A percentile compares a stretch with the other conserved stretches of the same genome.
phyloP scores from a whole-genome alignment of 805 yeast species.

The Saccharomycopsis synnaedendra region DNA sequence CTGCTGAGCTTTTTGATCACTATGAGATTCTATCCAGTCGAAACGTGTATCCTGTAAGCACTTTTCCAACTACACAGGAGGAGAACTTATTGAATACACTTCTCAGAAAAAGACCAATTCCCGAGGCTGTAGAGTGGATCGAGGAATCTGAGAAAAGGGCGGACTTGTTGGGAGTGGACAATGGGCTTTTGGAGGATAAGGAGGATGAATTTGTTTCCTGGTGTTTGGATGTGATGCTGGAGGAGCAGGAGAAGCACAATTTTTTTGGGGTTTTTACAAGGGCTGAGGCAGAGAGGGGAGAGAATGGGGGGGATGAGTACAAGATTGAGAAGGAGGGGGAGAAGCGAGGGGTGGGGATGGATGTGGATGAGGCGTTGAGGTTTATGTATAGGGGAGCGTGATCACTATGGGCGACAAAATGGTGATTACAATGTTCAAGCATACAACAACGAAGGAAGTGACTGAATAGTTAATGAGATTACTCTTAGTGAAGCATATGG shows the following conservation, averaged over 20 bases:
- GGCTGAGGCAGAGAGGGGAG: conserved; percentile 13
- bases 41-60: conserved; percentile 73
- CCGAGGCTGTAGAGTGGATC: conserved; percentile 88
- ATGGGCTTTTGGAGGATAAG: background rate
- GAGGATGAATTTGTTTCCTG: conserved; percentile 8
- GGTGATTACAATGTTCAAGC: too few relatives aligned
- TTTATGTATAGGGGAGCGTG: conserved; percentile 14
- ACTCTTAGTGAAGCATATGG: too few relatives aligned
- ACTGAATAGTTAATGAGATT: too few relatives aligned
- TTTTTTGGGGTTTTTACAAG: conserved; percentile 15
- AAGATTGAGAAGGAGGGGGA: conserved; percentile 4
- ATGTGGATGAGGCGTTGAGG: conserved; percentile 8
- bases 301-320: conserved; percentile 1
- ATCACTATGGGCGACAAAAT: too few relatives aligned
- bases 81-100: conserved; percentile 77
- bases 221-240: conserved; percentile 9
- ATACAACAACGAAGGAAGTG: too few relatives aligned
- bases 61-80: conserved; percentile 77
- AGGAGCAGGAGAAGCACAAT: conserved; percentile 7
- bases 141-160: conserved; percentile 25
- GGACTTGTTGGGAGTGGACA: conserved; percentile 4
- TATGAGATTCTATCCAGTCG: conserved; percentile 49
- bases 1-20: conserved; percentile 53
- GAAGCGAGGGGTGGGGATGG: conserved; percentile 3
- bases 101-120: conserved; percentile 75